phyloP scores from a whole-genome alignment of 192 early-diverging fungal species.

The Spinellus fusiger region DNA sequence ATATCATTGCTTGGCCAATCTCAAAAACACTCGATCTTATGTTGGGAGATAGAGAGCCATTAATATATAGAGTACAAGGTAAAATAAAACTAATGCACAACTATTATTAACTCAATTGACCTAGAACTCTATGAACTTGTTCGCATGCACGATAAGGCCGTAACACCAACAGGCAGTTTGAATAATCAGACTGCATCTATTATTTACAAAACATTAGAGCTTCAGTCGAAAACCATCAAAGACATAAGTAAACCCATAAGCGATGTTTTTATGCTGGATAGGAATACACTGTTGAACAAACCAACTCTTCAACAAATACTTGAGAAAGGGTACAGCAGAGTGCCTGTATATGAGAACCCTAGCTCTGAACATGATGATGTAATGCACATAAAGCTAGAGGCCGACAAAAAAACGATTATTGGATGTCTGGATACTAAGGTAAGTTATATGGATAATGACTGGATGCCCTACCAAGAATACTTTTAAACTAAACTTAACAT shows the following conservation, averaged over 20 bases:
- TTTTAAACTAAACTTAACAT: no score
- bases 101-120: neutral
- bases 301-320: neutral
- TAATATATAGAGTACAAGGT: constrained; percentile 68
- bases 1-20: constrained; percentile 76
- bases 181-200: neutral
- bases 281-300: neutral
- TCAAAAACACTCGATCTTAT: constrained; percentile 76
- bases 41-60: constrained; percentile 74
- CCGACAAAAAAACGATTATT: neutral
- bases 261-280: neutral
- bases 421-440: neutral
- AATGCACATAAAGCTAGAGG: neutral
- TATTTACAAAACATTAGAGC: neutral
- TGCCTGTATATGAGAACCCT: neutral
- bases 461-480: no score
- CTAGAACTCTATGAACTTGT: neutral
- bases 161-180: neutral
- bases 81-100: no score
- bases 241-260: neutral
- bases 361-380: neutral
- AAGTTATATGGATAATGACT: neutral
- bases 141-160: neutral
- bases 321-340: neutral
- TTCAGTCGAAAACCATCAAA: neutral